Evolutionary conservation across 1,284 basidiomycete species (phyloP).

Genomic region (Malassezia nana): DNA sequence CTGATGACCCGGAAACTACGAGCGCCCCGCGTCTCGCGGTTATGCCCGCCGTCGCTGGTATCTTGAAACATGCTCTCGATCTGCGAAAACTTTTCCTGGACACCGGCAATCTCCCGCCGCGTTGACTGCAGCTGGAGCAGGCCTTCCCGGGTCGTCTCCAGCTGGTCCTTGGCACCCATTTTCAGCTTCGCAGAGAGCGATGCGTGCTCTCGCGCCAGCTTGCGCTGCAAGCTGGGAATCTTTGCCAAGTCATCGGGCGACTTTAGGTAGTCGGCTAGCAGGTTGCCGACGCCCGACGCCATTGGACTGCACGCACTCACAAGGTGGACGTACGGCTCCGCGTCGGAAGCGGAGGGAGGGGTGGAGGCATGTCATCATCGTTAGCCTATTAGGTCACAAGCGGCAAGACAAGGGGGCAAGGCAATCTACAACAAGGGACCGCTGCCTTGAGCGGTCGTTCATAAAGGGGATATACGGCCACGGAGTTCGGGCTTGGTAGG

Average conservation of each 20-base stretch:
- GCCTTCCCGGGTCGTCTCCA: constrained; percentile 81
- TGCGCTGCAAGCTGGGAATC: constrained; percentile 77
- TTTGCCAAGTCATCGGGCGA: constrained; percentile 86
- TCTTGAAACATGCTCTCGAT: constrained; percentile 60
- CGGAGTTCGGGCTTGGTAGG: neutral
- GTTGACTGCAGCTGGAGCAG: constrained; percentile 74
- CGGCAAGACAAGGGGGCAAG: no score
- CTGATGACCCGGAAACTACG: constrained; percentile 36
- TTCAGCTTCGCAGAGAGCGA: constrained; percentile 88
- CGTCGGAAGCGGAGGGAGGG: neutral
- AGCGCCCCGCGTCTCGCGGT: constrained; percentile 20
- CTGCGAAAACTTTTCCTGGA: constrained; percentile 84
- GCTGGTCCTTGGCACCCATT: constrained; percentile 82
- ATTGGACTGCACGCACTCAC: neutral
- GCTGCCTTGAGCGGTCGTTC: neutral
- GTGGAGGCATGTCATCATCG: neutral
- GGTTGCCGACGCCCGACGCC: neutral
- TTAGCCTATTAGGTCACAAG: neutral
- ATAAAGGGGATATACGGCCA: neutral
- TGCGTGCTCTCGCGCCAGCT: constrained; percentile 89
- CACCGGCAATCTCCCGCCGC: constrained; percentile 67
- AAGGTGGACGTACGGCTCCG: no score
- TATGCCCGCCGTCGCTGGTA: constrained; percentile 7
- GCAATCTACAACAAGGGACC: neutral
- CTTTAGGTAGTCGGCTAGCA: constrained; percentile 41